Conservation (phyloP, 345 rosid genomes). For the Rubroshorea leprosula region DNA sequence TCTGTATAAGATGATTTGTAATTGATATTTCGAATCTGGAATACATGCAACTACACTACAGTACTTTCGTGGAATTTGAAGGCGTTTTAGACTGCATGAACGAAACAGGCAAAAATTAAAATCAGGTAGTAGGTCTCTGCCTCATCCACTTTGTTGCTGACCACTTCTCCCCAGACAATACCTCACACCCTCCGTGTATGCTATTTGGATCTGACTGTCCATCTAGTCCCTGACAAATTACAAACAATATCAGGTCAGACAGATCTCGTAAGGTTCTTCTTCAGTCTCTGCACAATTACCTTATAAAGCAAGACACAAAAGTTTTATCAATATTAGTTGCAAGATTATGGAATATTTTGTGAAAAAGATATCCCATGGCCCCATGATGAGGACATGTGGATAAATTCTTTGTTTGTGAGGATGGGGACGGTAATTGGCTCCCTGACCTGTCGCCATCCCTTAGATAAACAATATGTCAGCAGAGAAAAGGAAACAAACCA, state of each 20-base stretch:
- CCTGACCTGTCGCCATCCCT: neutral
- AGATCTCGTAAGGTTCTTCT: neutral
- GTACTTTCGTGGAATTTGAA: neutral
- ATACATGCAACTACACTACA: neutral
- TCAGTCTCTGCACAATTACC: too few relatives aligned
- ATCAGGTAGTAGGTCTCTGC: constrained; percentile 49
- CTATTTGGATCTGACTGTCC: constrained; percentile 82
- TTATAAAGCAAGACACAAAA: neutral
- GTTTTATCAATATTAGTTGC: too few relatives aligned
- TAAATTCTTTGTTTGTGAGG: neutral
- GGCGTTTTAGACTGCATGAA: neutral
- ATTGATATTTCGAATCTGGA: neutral
- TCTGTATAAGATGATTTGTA: neutral
- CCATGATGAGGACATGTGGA: neutral
- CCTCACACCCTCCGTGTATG: constrained; percentile 94
- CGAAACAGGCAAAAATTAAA: neutral
- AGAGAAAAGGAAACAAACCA: constrained; percentile 49
- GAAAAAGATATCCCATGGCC: too few relatives aligned
- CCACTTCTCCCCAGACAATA: constrained; percentile 84
- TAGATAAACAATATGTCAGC: neutral
- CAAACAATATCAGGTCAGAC: neutral
- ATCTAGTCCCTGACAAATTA: constrained; percentile 54
- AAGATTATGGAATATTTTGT: too few relatives aligned
- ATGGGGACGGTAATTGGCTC: neutral
- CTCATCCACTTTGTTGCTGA: constrained; percentile 99